Conservation (phyloP, 176 grass and related monocot species). For the Olyra latifolia region DNA sequence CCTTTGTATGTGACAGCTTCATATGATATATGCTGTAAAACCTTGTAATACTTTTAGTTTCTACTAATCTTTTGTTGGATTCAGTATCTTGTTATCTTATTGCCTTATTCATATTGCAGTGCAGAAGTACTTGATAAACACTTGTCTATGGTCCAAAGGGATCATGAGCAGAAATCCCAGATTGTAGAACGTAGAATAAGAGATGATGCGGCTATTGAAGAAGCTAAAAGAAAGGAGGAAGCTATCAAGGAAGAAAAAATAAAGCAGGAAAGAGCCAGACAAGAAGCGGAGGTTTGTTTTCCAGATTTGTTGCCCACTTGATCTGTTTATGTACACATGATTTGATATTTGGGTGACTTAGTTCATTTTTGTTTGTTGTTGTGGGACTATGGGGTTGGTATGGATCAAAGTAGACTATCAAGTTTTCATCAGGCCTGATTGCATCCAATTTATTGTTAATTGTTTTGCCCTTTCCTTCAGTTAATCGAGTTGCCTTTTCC, state of each 20-base stretch:
- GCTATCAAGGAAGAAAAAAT: constrained; percentile 73
- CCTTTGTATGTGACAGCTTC: not conserved
- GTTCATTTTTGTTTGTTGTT: constrained; percentile 11
- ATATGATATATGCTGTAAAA: not conserved
- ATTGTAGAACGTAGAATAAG: constrained; percentile 87
- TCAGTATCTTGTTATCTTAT: constrained; percentile 29
- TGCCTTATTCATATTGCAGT: constrained; percentile 69
- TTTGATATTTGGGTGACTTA: not conserved
- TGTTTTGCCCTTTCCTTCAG: not conserved
- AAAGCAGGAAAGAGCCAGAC: constrained; percentile 67
- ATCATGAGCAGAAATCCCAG: constrained; percentile 85
- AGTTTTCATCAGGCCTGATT: constrained; percentile 11
- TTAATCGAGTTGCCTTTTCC: not conserved
- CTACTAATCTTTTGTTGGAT: constrained; percentile 16
- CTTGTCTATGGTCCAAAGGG: constrained; percentile 74
- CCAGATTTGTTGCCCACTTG: not conserved
- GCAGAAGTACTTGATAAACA: constrained; percentile 91
- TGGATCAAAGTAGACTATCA: not conserved
- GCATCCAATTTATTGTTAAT: not conserved
- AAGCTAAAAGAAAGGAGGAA: constrained; percentile 81
- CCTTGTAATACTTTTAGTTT: not conserved
- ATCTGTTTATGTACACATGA: constrained; percentile 4
- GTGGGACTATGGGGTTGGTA: not conserved
- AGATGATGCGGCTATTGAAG: constrained; percentile 87
- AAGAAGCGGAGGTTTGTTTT: constrained; percentile 87